Conservation (phyloP, 75 land plant species). For the Sequoiadendron giganteum region DNA sequence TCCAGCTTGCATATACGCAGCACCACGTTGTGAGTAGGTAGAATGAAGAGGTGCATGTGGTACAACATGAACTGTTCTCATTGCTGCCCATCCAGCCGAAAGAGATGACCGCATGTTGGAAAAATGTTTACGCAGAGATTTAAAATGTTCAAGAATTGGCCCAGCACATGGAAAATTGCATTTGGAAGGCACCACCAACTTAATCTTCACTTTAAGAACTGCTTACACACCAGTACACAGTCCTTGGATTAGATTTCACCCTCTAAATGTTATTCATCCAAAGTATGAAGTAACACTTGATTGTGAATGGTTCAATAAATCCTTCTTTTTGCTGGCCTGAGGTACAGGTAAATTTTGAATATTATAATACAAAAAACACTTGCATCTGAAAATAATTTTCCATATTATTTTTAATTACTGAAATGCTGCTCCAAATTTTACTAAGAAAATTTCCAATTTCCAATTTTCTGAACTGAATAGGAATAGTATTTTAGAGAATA, state of each 20-base stretch:
- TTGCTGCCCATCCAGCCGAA: constrained; percentile 36
- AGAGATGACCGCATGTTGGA: constrained; percentile 18
- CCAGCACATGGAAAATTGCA: constrained; percentile 30
- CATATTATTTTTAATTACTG: background rate
- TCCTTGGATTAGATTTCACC: constrained; percentile 12
- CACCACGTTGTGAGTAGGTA: constrained; percentile 37
- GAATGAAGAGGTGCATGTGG: constrained; percentile 47
- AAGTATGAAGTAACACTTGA: background rate
- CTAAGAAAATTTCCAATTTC: background rate
- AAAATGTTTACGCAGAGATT: constrained; percentile 14
- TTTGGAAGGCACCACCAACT: constrained; percentile 15
- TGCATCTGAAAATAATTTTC: background rate
- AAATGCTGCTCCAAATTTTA: background rate
- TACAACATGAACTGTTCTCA: constrained; percentile 51
- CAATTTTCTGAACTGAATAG: background rate
- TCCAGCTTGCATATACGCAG: constrained; percentile 57
- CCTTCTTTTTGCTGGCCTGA: background rate
- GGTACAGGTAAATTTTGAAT: background rate
- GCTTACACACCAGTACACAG: constrained; percentile 8
- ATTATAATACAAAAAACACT: background rate
- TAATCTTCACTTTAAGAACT: constrained; percentile 37
- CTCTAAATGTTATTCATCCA: background rate
- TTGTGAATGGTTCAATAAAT: background rate
- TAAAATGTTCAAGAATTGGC: constrained; percentile 11
- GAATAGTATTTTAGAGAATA: background rate